Evolutionary conservation across 2,329 filamentous ascomycete species (phyloP).

Genomic region (Falciphora oryzae): DNA sequence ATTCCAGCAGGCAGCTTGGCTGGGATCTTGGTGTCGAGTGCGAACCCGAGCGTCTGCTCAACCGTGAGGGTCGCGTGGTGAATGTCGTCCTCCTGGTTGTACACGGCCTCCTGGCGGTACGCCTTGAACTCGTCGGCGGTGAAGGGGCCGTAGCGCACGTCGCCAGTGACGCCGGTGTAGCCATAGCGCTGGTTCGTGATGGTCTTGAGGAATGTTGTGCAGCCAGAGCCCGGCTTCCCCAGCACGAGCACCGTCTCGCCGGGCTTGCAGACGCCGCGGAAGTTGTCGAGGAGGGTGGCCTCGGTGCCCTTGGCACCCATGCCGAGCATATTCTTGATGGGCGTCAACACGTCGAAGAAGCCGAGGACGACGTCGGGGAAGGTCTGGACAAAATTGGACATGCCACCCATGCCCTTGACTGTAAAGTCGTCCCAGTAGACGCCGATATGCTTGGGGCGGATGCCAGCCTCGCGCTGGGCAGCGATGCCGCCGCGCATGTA

Average conservation of each 20-base stretch:
- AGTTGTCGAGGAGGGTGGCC: constrained; percentile 67
- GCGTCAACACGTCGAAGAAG: constrained; percentile 70
- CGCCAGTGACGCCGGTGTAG: constrained; percentile 53
- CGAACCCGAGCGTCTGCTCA: constrained; percentile 80
- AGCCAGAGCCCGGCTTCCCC: constrained; percentile 68
- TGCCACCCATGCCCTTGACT: constrained; percentile 68
- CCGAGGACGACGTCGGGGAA: constrained; percentile 72
- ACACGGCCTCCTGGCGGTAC: constrained; percentile 77
- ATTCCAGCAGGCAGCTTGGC: constrained; percentile 72
- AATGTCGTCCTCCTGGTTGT: constrained; percentile 81
- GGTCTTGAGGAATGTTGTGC: constrained; percentile 63
- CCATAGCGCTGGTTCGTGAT: constrained; percentile 60
- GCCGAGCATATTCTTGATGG: constrained; percentile 57
- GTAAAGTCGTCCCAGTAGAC: constrained; percentile 74
- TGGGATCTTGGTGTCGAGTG: constrained; percentile 77
- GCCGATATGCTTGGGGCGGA: constrained; percentile 73
- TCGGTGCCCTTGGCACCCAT: constrained; percentile 63
- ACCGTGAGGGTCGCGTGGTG: constrained; percentile 84
- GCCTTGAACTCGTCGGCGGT: constrained; percentile 63
- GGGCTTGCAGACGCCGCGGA: constrained; percentile 64
- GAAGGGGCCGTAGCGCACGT: constrained; percentile 73
- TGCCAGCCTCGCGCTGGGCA: constrained; percentile 70
- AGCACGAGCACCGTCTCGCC: constrained; percentile 88
- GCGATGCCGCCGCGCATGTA: constrained; percentile 65
- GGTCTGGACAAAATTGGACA: constrained; percentile 65